Evolutionary conservation across 1,139 yeast genomes (phyloP).

Genomic region (Saccharomycopsis phalli): DNA sequence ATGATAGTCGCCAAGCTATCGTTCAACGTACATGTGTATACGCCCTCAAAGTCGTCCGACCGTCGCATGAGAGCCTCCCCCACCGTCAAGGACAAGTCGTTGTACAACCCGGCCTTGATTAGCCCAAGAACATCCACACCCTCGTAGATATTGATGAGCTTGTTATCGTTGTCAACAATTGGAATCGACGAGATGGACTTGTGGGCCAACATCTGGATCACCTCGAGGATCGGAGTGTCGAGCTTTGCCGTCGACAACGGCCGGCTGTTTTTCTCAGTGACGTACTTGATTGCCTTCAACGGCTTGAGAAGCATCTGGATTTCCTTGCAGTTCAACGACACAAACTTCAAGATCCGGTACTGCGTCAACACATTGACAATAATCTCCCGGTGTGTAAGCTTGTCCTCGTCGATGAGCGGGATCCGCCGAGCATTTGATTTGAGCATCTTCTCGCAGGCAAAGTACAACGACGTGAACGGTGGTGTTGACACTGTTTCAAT

Average conservation of each 20-base stretch:
- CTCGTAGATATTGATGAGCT: conserved; percentile 84
- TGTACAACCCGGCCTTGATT: conserved; percentile 90
- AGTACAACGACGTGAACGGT: conserved; percentile 84
- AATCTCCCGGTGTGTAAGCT: conserved; percentile 84
- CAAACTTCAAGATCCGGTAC: conserved; percentile 90
- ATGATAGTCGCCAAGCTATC: conserved; percentile 86
- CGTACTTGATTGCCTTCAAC: conserved; percentile 44
- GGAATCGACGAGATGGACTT: conserved; percentile 88
- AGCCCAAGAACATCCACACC: conserved; percentile 91
- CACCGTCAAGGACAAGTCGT: conserved; percentile 82
- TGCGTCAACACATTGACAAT: conserved; percentile 94
- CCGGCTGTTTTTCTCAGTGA: conserved; percentile 45
- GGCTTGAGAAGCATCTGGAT: conserved; percentile 79
- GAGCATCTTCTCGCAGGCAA: conserved; percentile 90
- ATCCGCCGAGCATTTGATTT: conserved; percentile 87
- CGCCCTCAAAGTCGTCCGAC: conserved; percentile 96
- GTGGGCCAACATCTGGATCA: conserved; percentile 71
- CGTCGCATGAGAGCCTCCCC: conserved; percentile 95
- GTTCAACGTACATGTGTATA: conserved; percentile 83
- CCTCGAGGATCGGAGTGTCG: conserved; percentile 92
- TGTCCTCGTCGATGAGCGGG: conserved; percentile 91
- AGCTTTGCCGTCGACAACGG: conserved; percentile 73
- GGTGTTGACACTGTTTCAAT: conserved; percentile 84
- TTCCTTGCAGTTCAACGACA: conserved; percentile 92
- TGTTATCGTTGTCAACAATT: conserved; percentile 70